These are phyloP conservation scores for Lagenidium sp. DNA, from an alignment of 352 stramenopile genomes.

Conservation along the genomic window DNA sequence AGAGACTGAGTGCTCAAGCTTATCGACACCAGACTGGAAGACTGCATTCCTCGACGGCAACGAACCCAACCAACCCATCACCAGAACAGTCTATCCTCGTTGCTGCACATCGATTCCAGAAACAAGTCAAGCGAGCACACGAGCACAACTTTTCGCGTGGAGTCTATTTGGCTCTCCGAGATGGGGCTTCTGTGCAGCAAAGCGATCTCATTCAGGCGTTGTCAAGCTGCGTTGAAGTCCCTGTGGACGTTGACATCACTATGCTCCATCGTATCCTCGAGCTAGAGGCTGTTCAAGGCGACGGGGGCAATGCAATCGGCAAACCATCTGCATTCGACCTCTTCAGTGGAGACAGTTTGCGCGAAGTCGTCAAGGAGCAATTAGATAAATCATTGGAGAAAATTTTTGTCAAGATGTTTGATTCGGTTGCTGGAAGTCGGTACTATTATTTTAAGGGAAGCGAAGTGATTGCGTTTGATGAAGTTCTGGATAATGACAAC, in stretches of 20 bases:
- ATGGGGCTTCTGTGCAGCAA: conserved; percentile 65
- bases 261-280: conserved; percentile 82
- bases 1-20: neutral
- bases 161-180: conserved; percentile 74
- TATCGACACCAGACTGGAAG: conserved; percentile 6
- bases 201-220: conserved; percentile 82
- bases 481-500: conserved; percentile 39
- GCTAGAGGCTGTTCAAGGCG: conserved; percentile 20
- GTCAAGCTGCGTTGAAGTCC: conserved; percentile 78
- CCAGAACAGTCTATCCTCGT: too few species aligned
- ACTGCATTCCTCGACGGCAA: neutral
- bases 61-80: too few species aligned
- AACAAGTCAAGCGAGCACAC: conserved; percentile 78
- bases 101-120: conserved; percentile 50
- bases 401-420: conserved; percentile 51
- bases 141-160: conserved; percentile 86
- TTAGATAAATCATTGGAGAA: conserved; percentile 65
- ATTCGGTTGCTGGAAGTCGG: conserved; percentile 59
- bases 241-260: conserved; percentile 82
- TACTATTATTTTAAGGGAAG: conserved; percentile 81
- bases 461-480: conserved; percentile 45
- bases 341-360: conserved; percentile 22
- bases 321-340: conserved; percentile 11
- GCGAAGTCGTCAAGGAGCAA: conserved; percentile 43
- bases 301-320: conserved; percentile 16